Conservation (phyloP, 805 yeast genomes). For the Suhomyces pyralidae region DNA sequence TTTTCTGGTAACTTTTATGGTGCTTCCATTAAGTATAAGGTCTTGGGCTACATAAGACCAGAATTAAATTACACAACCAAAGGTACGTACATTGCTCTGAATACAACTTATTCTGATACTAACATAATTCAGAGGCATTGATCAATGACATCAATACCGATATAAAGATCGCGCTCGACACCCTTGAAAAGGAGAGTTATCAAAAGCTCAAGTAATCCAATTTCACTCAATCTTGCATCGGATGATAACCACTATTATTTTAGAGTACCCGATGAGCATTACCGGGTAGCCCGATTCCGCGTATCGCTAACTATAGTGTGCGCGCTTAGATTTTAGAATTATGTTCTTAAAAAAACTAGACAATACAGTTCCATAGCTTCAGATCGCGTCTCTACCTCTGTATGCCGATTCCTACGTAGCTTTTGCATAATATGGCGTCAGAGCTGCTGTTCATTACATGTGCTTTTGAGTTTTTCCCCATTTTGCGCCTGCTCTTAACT, state of each 20-base stretch:
- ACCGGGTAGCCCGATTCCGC: not conserved
- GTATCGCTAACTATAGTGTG: not conserved
- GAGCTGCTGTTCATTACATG: not conserved
- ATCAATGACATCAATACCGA: conserved; percentile 82
- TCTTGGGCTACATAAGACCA: conserved; percentile 88
- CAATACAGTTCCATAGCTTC: not conserved
- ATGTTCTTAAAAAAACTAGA: not conserved
- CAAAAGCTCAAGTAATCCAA: not conserved
- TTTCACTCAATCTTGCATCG: not conserved
- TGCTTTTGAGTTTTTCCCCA: not conserved
- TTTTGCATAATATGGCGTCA: not conserved
- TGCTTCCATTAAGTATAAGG: conserved; percentile 61
- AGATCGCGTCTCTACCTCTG: not conserved
- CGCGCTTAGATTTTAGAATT: not conserved
- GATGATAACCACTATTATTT: not conserved
- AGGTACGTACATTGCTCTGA: conserved; percentile 22
- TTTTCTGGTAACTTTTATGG: conserved; percentile 77
- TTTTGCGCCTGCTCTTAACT: not conserved
- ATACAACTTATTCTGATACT: conserved; percentile 11
- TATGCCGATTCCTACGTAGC: not conserved
- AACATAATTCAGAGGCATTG: conserved; percentile 59
- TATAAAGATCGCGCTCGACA: conserved; percentile 59
- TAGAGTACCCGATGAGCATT: not conserved
- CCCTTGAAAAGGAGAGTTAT: conserved; percentile 31
- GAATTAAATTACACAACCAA: conserved; percentile 80